These are phyloP conservation scores for Oemleria cerasiformis DNA, from an alignment of 306 rosid species.

Conservation along the genomic window DNA sequence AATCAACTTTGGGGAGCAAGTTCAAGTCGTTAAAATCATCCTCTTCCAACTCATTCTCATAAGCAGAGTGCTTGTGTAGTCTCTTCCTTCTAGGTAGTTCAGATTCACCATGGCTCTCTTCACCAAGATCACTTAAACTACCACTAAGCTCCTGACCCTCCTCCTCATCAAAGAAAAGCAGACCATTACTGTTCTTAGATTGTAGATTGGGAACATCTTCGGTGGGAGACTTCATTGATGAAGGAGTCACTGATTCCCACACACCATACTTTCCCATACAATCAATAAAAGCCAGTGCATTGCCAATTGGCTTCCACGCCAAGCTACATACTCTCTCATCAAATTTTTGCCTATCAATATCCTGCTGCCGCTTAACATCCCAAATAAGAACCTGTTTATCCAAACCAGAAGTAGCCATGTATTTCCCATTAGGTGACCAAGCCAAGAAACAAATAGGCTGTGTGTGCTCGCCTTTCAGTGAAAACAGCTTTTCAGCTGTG, in stretches of 20 bases:
- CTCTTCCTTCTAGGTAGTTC: conserved; percentile 77
- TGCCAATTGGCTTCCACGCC: conserved; percentile 86
- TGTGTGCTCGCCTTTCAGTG: conserved; percentile 78
- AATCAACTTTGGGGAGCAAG: conserved; percentile 49
- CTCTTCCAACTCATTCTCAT: conserved; percentile 47
- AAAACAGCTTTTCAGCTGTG: conserved; percentile 79
- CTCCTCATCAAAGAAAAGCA: conserved; percentile 77
- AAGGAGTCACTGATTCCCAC: conserved; percentile 89
- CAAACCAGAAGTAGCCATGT: conserved; percentile 81
- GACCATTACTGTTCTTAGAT: conserved; percentile 60
- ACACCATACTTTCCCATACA: conserved; percentile 85
- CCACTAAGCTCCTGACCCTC: conserved; percentile 63
- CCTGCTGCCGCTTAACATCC: conserved; percentile 81
- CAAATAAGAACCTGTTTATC: conserved; percentile 90
- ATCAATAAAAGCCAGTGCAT: conserved; percentile 78
- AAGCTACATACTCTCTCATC: conserved; percentile 78
- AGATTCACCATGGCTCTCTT: conserved; percentile 53
- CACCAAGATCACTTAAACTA: conserved; percentile 77
- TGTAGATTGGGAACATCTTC: conserved; percentile 69
- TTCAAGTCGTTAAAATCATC: conserved; percentile 44
- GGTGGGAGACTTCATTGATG: conserved; percentile 87
- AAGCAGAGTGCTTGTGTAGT: conserved; percentile 43
- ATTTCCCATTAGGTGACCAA: conserved; percentile 96
- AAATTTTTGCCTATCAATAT: conserved; percentile 87
- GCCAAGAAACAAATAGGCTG: conserved; percentile 79